Percentiles rank a stretch among this genome's conserved stretches.
These are phyloP conservation scores for Jaminaea rosea DNA, from an alignment of 1,284 basidiomycete genomes.

Conservation along the genomic window DNA sequence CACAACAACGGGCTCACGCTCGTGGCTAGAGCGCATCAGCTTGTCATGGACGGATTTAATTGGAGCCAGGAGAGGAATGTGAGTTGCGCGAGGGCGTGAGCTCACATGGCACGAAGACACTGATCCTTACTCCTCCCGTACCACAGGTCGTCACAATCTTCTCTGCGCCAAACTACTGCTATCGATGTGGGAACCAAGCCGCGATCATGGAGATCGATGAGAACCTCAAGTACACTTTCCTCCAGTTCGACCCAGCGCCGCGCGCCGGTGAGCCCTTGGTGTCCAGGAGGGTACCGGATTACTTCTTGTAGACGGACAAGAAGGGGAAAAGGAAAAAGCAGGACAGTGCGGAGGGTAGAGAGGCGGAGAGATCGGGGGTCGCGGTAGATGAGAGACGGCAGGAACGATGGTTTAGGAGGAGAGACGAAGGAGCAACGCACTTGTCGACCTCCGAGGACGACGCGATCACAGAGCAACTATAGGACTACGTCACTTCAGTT, in stretches of 20 bases:
- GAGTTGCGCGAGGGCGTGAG: too few species aligned
- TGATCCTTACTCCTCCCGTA: too few species aligned
- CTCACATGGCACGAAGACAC: too few species aligned
- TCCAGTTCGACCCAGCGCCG: slow-evolving; percentile 99
- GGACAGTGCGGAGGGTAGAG: too few species aligned
- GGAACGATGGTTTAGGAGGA: too few species aligned
- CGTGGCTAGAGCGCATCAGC: slow-evolving; percentile 54
- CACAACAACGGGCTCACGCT: slow-evolving; percentile 98
- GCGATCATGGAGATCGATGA: slow-evolving; percentile 99
- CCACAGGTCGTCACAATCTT: slow-evolving; percentile 99
- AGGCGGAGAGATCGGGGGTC: too few species aligned
- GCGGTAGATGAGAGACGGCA: too few species aligned
- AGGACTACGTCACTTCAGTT: too few species aligned
- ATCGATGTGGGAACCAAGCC: slow-evolving; percentile 97
- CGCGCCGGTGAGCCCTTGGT: slow-evolving; percentile 96
- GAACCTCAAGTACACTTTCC: slow-evolving; percentile 89
- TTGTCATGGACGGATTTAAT: slow-evolving; percentile 96
- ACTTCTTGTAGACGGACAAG: slow-evolving; percentile 20
- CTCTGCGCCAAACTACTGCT: slow-evolving; percentile 82
- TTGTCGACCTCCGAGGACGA: too few species aligned
- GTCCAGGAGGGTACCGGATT: slow-evolving; percentile 90
- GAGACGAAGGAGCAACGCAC: too few species aligned
- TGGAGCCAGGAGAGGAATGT: slow-evolving; percentile 99
- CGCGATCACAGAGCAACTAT: too few species aligned
- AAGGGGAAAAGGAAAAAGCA: background rate